Conservation (phyloP, 345 rosid genomes). For the Acer yangbiense region DNA sequence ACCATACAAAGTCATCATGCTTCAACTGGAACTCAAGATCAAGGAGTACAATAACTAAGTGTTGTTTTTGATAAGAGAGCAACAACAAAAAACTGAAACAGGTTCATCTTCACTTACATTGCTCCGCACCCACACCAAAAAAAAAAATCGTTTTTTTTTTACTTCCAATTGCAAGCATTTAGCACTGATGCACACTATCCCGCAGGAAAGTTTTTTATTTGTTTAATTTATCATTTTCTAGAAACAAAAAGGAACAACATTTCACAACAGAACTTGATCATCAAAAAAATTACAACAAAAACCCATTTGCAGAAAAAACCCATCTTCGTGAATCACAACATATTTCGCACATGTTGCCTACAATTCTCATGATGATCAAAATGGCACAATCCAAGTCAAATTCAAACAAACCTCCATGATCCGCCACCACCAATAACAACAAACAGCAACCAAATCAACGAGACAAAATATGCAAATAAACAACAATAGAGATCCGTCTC, state of each 20-base stretch:
- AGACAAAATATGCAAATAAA: background rate
- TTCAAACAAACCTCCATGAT: background rate
- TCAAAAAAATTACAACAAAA: background rate
- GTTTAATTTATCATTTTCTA: background rate
- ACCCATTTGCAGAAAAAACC: background rate
- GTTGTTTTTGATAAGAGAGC: background rate
- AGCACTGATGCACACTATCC: background rate
- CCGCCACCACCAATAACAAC: background rate
- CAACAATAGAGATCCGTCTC: slow-evolving; percentile 4
- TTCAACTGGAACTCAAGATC: background rate
- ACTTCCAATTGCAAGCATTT: slow-evolving; percentile 6
- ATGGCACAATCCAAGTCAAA: slow-evolving; percentile 4
- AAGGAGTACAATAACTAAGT: background rate
- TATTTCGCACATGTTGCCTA: background rate
- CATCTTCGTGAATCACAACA: background rate
- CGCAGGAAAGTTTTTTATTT: no score
- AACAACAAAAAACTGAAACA: background rate
- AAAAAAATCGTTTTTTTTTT: background rate
- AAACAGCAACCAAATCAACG: background rate
- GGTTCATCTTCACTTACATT: background rate
- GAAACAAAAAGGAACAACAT: no score
- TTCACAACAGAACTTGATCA: no score
- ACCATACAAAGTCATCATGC: background rate
- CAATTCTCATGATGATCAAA: slow-evolving; percentile 11
- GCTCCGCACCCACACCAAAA: background rate